Percentiles rank a stretch among this genome's conserved stretches.
phyloP scores from a whole-genome alignment of 148 eudicot species.

The Beta vulgaris region DNA sequence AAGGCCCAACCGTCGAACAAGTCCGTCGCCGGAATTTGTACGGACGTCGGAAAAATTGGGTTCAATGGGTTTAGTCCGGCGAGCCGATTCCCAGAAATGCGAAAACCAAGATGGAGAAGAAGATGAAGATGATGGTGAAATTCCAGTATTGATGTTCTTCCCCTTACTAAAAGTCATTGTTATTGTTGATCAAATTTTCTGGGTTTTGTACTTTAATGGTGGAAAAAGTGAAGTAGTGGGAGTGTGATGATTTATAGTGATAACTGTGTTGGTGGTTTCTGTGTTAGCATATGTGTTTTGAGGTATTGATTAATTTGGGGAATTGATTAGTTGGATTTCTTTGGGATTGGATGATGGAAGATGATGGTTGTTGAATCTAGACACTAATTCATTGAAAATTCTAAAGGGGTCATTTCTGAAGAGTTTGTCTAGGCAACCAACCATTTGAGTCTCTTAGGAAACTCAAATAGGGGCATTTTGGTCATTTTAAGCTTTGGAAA shows the following conservation, averaged over 20 bases:
- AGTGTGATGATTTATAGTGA: background rate
- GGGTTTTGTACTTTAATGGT: background rate
- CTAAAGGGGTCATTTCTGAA: too few relatives aligned
- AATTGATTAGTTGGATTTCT: background rate
- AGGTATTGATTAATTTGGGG: background rate
- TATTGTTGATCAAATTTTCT: background rate
- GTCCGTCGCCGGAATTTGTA: constrained; percentile 46
- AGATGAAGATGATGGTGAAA: constrained; percentile 14
- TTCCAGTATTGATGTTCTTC: background rate
- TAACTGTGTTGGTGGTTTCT: too few relatives aligned
- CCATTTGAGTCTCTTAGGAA: too few relatives aligned
- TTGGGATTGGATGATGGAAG: background rate
- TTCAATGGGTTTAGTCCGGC: constrained; percentile 35
- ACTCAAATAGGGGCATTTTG: too few relatives aligned
- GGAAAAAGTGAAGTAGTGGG: background rate
- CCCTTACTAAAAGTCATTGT: constrained; percentile 12
- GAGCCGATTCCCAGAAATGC: constrained; percentile 65
- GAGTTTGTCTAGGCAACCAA: too few relatives aligned
- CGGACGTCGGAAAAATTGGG: constrained; percentile 27
- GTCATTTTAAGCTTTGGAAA: too few relatives aligned
- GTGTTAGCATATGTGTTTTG: too few relatives aligned
- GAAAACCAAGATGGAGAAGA: constrained; percentile 32
- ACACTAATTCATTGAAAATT: background rate
- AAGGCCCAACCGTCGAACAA: constrained; percentile 71
- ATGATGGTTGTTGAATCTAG: background rate